Base-by-base conservation (phyloP, 2,329 filamentous ascomycete species). In the Dendryphion nanum region DNA sequence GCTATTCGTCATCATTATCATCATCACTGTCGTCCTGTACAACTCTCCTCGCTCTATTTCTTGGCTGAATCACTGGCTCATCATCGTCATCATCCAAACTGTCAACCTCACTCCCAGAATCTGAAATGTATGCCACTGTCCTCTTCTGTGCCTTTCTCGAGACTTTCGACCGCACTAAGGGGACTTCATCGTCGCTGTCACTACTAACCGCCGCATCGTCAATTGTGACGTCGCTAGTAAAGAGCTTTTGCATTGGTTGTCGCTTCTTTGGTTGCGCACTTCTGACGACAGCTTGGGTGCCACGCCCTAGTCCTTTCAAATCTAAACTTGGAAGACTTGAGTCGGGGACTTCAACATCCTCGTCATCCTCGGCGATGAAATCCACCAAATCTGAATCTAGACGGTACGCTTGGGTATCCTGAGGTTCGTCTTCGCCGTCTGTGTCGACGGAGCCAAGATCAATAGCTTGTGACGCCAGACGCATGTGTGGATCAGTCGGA, bases 371-470 rank as follows among this genome's bases (percentile, higher is more conserved):
- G 1, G 65, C 70, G 31, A 74, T 65, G 47, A 74, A 75, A 37
- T 64, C 68, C 7, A 59, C 56, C 4, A 73, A 61, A 31, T 74
- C 71, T 4, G 69, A 73, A 41, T 73, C 70, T 4, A 62, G 40
- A 26, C 64, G 59, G 29, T 70, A 62, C 17, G 61, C 66, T 31
- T 67, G 67, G 15, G 67, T 66, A 16, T 71, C 64, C 35, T 70
- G 64, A 3, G 48, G 31, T 17, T 59, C 57, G 15, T 61, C 55
- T 5, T 51, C 54, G 19, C 66, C 69, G 17, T 63, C 52, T 0
- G 71, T 74, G 38, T 74, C 71, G 18, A 62, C 48, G 1, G 69
- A 72, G 6, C 71, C 72, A 23, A 75, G 57, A 14, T 61, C 57
- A 37, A 64, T 59, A 19, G 58, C 64, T 46, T 68, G 64, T 6